These are phyloP conservation scores for Aspergillus hortae DNA, from an alignment of 2,329 filamentous ascomycete species.

Conservation along the genomic window DNA sequence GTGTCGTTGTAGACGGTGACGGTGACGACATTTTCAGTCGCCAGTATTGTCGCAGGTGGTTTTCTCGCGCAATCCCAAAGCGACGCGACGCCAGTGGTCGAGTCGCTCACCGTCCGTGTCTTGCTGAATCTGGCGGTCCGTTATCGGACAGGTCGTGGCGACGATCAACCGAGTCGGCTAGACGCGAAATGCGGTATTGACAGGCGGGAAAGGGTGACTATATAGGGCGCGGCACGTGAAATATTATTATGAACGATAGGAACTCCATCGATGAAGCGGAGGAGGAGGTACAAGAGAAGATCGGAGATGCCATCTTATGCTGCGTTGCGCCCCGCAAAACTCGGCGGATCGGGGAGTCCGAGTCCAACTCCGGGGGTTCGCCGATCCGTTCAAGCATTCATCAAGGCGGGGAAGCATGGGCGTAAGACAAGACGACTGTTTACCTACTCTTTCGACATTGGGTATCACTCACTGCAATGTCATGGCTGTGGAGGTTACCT, in stretches of 20 bases:
- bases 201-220: neutral
- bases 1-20: constrained; percentile 7
- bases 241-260: no score
- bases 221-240: neutral
- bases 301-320: neutral
- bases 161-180: neutral
- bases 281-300: neutral
- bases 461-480: no score
- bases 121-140: constrained; percentile 1
- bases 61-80: no score
- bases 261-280: constrained; percentile 1
- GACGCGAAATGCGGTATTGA: neutral
- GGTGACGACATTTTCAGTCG: constrained; percentile 21
- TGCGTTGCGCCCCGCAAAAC: constrained; percentile 6
- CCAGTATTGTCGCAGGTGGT: neutral
- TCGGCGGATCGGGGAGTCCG: constrained; percentile 4
- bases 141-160: constrained; percentile 1
- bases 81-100: no score
- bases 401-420: no score
- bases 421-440: no score
- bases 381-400: neutral
- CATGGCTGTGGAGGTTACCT: no score
- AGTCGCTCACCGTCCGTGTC: neutral
- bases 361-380: neutral
- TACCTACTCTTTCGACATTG: no score